Evolutionary conservation across 2,329 filamentous ascomycete species (phyloP).

Genomic region (Drechslerella coelobrocha): DNA sequence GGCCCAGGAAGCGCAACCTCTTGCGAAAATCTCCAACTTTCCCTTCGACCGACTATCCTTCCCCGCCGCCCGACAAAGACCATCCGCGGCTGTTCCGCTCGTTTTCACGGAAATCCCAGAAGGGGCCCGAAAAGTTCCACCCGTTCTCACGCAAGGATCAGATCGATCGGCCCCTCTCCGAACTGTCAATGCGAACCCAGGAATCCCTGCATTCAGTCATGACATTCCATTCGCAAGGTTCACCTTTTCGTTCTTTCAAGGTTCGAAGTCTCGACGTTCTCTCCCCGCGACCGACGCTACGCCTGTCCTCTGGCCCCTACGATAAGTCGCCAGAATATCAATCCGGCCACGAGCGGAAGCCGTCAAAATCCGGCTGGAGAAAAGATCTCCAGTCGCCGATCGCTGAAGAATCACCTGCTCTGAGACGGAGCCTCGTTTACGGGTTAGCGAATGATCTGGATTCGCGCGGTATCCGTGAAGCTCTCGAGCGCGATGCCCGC

Average conservation of each 20-base stretch:
- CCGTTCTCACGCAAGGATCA: conserved; percentile 47
- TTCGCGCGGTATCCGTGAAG: conserved; percentile 79
- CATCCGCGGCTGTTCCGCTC: conserved; percentile 42
- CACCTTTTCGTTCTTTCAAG: conserved; percentile 67
- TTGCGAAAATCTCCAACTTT: conserved; percentile 43
- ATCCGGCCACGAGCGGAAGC: conserved; percentile 60
- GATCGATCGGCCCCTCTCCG: conserved; percentile 49
- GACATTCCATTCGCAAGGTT: conserved; percentile 51
- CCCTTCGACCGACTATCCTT: conserved; percentile 34
- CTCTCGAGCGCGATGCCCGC: conserved; percentile 87
- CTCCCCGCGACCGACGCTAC: conserved; percentile 82
- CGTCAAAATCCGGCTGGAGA: conserved; percentile 62
- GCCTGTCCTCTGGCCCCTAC: conserved; percentile 69
- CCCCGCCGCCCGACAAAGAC: conserved; percentile 46
- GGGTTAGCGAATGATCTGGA: conserved; percentile 83
- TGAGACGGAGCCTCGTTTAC: conserved; percentile 63
- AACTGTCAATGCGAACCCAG: conserved; percentile 50
- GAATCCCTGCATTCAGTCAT: conserved; percentile 48
- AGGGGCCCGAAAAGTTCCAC: conserved; percentile 25
- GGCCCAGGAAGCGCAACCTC: conserved; percentile 49
- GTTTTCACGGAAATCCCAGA: conserved; percentile 30
- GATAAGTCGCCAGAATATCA: conserved; percentile 61
- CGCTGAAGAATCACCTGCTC: conserved; percentile 68
- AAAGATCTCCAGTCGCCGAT: conserved; percentile 65
- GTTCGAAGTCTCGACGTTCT: conserved; percentile 81